phyloP scores from a whole-genome alignment of 805 yeast species.

The Priceomyces haplophilus region DNA sequence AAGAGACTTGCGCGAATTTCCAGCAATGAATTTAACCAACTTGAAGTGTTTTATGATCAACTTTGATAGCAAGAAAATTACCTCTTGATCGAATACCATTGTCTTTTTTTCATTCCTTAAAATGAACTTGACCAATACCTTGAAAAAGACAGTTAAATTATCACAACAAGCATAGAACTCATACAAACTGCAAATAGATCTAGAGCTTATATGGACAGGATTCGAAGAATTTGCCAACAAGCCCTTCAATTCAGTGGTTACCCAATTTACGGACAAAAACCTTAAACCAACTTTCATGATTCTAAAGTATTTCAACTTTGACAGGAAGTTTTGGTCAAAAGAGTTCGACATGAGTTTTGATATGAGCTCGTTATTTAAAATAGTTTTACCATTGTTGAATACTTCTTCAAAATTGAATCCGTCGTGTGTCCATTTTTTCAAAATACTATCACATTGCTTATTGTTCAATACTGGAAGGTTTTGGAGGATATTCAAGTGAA shows the following conservation, averaged over 20 bases:
- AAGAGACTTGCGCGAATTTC: conserved; percentile 21
- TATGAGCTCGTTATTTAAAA: conserved; percentile 29
- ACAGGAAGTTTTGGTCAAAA: conserved; percentile 12
- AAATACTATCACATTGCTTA: conserved; percentile 53
- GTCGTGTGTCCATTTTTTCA: conserved; percentile 45
- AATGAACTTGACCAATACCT: conserved; percentile 29
- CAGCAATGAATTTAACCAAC: conserved; percentile 33
- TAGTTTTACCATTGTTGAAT: conserved; percentile 38
- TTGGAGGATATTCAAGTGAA: conserved; percentile 55
- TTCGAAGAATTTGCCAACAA: conserved; percentile 32
- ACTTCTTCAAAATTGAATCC: conserved; percentile 28
- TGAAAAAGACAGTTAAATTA: conserved; percentile 40
- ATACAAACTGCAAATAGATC: conserved; percentile 29
- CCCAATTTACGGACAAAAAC: conserved; percentile 48
- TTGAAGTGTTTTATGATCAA: conserved; percentile 32
- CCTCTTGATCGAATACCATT: conserved; percentile 41
- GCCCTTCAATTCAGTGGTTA: conserved; percentile 40
- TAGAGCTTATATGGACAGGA: conserved; percentile 34
- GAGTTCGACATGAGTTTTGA: conserved; percentile 26
- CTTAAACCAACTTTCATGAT: conserved; percentile 40
- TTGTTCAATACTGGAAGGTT: conserved; percentile 56
- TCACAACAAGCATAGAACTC: conserved; percentile 36
- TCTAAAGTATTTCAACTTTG: conserved; percentile 12
- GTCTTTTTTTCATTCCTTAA: conserved; percentile 40
- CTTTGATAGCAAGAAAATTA: conserved; percentile 32